A percentile compares a stretch with the other conserved stretches of the same genome.
These are phyloP conservation scores for Raffaelea ambrosiae DNA, from an alignment of 2,329 filamentous ascomycete genomes.

Conservation along the genomic window DNA sequence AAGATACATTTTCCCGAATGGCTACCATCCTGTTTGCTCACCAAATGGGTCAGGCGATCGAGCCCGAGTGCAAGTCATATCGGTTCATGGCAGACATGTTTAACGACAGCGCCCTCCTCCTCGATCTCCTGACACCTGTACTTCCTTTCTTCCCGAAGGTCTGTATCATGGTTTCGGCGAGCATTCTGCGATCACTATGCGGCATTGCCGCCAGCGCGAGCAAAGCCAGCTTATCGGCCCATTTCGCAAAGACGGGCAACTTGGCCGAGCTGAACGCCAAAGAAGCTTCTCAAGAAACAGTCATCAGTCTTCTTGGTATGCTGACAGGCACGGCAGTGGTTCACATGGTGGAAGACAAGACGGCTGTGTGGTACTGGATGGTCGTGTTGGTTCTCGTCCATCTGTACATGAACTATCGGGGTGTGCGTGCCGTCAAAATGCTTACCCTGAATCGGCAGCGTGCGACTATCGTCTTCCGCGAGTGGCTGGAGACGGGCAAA, in stretches of 20 bases:
- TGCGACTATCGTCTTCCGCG: slow-evolving; percentile 66
- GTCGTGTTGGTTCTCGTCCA: slow-evolving; percentile 66
- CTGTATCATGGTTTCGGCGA: slow-evolving; percentile 38
- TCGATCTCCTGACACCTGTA: slow-evolving; percentile 74
- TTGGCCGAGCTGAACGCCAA: slow-evolving; percentile 89
- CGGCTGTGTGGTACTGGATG: slow-evolving; percentile 67
- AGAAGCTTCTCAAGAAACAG: slow-evolving; percentile 91
- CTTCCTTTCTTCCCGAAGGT: slow-evolving; percentile 49
- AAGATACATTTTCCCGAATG: slow-evolving; percentile 71
- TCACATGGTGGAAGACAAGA: slow-evolving; percentile 59
- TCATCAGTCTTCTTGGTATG: slow-evolving; percentile 84
- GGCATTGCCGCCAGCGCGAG: slow-evolving; percentile 84
- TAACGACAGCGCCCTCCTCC: slow-evolving; percentile 77
- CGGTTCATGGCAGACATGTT: slow-evolving; percentile 80
- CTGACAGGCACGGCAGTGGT: slow-evolving; percentile 76
- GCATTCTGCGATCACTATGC: slow-evolving; percentile 56
- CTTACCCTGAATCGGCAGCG: slow-evolving; percentile 78
- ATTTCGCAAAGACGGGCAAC: slow-evolving; percentile 84
- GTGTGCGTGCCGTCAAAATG: slow-evolving; percentile 78
- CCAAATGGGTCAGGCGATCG: slow-evolving; percentile 69
- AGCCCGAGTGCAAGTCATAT: slow-evolving; percentile 86
- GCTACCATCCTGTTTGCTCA: slow-evolving; percentile 85
- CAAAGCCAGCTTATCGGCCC: slow-evolving; percentile 83
- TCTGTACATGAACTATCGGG: slow-evolving; percentile 76
- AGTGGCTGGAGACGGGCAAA: slow-evolving; percentile 38